phyloP scores from a whole-genome alignment of 2,329 filamentous ascomycete species.

The Aspergillus spinulosporus region DNA sequence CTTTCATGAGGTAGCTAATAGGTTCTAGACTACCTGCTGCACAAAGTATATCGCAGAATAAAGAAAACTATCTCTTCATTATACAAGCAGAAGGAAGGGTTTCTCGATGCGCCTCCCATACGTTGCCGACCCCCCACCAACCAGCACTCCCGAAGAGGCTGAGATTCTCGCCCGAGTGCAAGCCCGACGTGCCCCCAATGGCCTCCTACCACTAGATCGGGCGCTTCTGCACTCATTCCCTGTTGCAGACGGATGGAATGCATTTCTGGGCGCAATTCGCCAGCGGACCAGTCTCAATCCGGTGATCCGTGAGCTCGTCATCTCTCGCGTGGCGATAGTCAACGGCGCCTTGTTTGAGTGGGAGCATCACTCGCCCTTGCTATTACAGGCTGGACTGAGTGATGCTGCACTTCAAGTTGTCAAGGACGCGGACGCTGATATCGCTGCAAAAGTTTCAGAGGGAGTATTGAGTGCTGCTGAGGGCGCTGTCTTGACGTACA shows the following conservation, averaged over 20 bases:
- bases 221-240: conserved; percentile 57
- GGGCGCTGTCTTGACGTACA: conserved; percentile 69
- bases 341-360: conserved; percentile 86
- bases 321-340: conserved; percentile 75
- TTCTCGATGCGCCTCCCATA: conserved; percentile 65
- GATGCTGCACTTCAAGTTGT: conserved; percentile 45
- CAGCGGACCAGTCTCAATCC: conserved; percentile 53
- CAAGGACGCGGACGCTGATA: conserved; percentile 34
- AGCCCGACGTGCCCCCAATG: conserved; percentile 51
- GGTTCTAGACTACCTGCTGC: not conserved
- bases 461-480: conserved; percentile 58
- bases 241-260: conserved; percentile 60
- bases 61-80: not conserved
- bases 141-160: conserved; percentile 49
- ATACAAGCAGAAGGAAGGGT: not conserved
- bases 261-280: conserved; percentile 58
- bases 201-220: conserved; percentile 55
- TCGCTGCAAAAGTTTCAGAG: conserved; percentile 26
- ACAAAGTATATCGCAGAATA: too few relatives aligned
- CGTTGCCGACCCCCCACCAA: conserved; percentile 52
- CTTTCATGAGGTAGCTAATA: not conserved
- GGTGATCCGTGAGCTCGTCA: conserved; percentile 70
- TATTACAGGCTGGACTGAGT: conserved; percentile 60
- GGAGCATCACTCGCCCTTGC: conserved; percentile 74
- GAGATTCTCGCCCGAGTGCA: conserved; percentile 53